Base-by-base conservation (phyloP, 768 basidiomycete species). In the Leccinum incarnatum region DNA sequence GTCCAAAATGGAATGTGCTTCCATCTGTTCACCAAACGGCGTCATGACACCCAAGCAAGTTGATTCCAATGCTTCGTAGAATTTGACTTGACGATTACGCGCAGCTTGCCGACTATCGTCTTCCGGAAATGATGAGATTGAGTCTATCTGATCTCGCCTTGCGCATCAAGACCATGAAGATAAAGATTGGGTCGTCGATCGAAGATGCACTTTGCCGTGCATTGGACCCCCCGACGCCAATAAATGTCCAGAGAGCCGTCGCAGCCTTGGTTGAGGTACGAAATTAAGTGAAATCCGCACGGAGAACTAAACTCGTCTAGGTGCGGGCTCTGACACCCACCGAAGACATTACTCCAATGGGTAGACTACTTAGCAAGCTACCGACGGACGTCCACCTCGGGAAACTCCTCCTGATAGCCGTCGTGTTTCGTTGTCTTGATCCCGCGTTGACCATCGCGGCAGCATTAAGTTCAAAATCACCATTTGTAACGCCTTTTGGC, bases 361-460 rank as follows among this genome's bases (percentile, higher is more conserved):
- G 96, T 42, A 80, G 87, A 54, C 77, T 96, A 23, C 79, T 99
- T 42, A 93, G 92, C 76, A 91, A 92, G 69, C 78, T 99, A 40
- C 96, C 96, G 0, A 92, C 94, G 49, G 96, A 99, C 69, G 95
- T 98, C 15, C 93, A 98, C 70, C 83, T 97, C 4, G 95, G 95
- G 40, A 97, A 98, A 76, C 91, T 98, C 69, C 78, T 98, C 15
- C 78, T 98, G 45, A 84, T 87, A 25, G 89, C 95, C 5, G 86
- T 88, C 2, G 71, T 94, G 40, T 91, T 98, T 71, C 84, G 85
- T 48, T 98, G 96, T 70, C 76, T 98, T 61, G 96, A 98, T 73
- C 93, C 95, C 2, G 96, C 94, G n/a, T 79, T 99, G 51, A 97
- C 96, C 5, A 95, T 99, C 59, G 94, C 93, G 15, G 96, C 96